Base-by-base conservation (phyloP, 2,329 filamentous ascomycete species). In the Aspergillus latus region DNA sequence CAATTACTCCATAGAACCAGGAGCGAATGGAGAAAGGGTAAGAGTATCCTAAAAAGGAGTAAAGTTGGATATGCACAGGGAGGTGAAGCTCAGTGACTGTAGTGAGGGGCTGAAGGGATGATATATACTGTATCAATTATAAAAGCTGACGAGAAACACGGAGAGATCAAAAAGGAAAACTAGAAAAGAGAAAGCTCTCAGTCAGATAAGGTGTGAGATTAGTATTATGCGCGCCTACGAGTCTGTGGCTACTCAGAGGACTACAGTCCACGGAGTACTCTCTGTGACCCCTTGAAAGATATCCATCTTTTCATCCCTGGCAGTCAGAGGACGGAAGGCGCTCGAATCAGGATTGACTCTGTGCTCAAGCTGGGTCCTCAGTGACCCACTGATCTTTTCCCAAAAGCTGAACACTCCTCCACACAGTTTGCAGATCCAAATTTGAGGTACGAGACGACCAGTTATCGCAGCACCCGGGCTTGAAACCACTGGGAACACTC, bases 341-440 rank as follows among this genome's bases (percentile, higher is more conserved):
- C 47, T 49, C 40, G 47, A 55, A 55, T 44, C 47, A 50, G 48
- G 36, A 42, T 42, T 52, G 42, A 42, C 46, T 56, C 50, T 52
- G 52, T 50, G 51, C 51, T 57, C 43, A 46, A 56, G 28, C 10
- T 30, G 29, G 52, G 47, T 29, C 43, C 53, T 36, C 52, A 45
- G 45, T 21, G 50, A 54, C 48, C 59, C 58, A 62, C 54, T 51
- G 44, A 37, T 42, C 45, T 49, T 45, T 55, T 54, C 42, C 44
- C 21, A 21, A 56, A 56, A 49, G 45, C 44, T 52, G 52, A 57
- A 54, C 45, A 51, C 36, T 44, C 61, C 58, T 60, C 62, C 63
- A 56, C 59, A 64, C 51, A 32, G 61, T 65, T 66, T 63, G 64
- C 63, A 66, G 62, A 65, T 66, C 64, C 60, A 65, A 65, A 65